These are phyloP conservation scores for Paxillus ammoniavirescens DNA, from an alignment of 768 basidiomycete species.

Conservation along the genomic window DNA sequence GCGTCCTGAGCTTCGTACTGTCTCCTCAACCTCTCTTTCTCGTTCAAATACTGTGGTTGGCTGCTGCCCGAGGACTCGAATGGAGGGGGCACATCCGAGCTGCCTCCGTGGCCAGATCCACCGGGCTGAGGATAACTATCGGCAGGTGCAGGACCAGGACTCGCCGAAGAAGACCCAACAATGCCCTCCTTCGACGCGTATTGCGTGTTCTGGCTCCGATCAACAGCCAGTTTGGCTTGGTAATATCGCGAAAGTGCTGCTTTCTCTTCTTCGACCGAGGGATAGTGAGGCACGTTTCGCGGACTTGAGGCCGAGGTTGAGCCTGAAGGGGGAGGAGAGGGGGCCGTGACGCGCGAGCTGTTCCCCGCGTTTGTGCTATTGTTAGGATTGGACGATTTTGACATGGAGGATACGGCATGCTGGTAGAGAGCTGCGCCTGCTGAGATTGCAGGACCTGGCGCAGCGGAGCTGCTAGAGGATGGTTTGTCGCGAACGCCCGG, in stretches of 20 bases:
- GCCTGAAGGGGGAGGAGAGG: constrained; percentile 23
- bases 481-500: constrained; percentile 12
- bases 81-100: constrained; percentile 49
- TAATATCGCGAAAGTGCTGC: constrained; percentile 65
- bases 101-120: constrained; percentile 21
- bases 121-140: constrained; percentile 53
- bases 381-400: constrained; percentile 11
- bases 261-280: constrained; percentile 74
- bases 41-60: constrained; percentile 42
- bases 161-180: constrained; percentile 12
- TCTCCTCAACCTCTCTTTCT: constrained; percentile 69
- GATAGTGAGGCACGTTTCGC: constrained; percentile 44
- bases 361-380: constrained; percentile 16
- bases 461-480: constrained; percentile 8
- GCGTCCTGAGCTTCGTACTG: constrained; percentile 69
- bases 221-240: constrained; percentile 70
- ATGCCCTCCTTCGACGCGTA: constrained; percentile 22
- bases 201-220: constrained; percentile 48
- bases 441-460: constrained; percentile 29
- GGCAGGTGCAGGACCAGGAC: constrained; percentile 40
- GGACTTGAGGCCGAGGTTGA: constrained; percentile 14
- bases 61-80: constrained; percentile 43
- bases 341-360: constrained; percentile 25
- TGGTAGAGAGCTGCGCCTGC: constrained; percentile 44
- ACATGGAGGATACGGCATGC: constrained; percentile 44